Base-by-base conservation (phyloP, 2,329 filamentous ascomycete genomes). In the Fusarium virguliforme region DNA sequence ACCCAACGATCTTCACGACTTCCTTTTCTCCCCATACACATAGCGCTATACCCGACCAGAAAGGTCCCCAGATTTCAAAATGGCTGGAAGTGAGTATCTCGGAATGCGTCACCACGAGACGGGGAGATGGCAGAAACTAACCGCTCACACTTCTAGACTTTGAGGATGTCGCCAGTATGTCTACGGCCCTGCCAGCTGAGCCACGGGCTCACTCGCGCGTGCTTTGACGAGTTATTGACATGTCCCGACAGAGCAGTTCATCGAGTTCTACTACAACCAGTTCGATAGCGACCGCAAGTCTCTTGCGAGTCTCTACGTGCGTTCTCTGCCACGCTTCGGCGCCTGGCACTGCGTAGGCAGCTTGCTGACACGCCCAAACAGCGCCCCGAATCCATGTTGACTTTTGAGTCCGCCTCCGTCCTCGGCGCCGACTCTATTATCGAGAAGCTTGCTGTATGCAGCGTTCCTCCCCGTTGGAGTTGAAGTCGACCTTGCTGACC, bases 191-290 rank as follows among this genome's bases (percentile, higher is more conserved):
- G 54, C 61, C 62, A 41, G 62, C 62, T 58, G 28, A 48, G 8
- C 34, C 37, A 38, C 10, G 53, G 61, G 60, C 34, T 26, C n/a
- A n/a, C 22, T 12, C n/a, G 12, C 40, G 34, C 37, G 12, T 53
- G 4, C 15, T 9, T 3, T 24, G 7, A 13, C 10, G n/a, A 63
- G 26, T 13, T 22, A 26, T 60, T 72, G 26, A 72, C 64, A 13
- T 22, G 24, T 8, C 9, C 40, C 24, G 64, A 73, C 54, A 98
- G 95, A 91, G 81, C 89, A 97, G 84, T 98, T 98, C 83, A 91
- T 95, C 74, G 80, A 91, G 67, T 95, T 92, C 87, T 98, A 98
- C 90, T 98, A 97, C 88, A 86, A 91, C 78, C 91, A 90, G 66
- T 97, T 98, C 83, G 94, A 97, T 81, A 71, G 79, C 68, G 87